A percentile compares a stretch with the other conserved stretches of the same genome.
phyloP scores from a whole-genome alignment of 1,284 basidiomycete species.

The Anthracocystis walkeri region DNA sequence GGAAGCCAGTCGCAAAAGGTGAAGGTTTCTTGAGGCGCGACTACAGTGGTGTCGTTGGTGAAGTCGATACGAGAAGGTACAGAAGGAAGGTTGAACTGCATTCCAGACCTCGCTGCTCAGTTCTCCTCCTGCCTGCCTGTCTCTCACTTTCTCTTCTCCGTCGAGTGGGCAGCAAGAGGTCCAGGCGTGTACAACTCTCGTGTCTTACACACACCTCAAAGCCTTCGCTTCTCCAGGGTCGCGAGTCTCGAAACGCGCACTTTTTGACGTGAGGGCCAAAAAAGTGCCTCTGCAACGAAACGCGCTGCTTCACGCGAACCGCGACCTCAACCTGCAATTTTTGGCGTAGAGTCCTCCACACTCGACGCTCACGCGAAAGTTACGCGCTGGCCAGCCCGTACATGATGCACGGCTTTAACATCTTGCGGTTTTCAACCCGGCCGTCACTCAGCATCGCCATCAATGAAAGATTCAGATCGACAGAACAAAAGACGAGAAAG shows the following conservation, averaged over 20 bases:
- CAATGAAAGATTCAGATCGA: neutral
- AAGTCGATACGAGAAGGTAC: neutral
- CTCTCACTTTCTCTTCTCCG: neutral
- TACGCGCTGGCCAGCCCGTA: slow-evolving; percentile 3
- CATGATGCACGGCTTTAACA: slow-evolving; percentile 1
- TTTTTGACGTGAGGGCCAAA: slow-evolving; percentile 31
- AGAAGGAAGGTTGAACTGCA: neutral
- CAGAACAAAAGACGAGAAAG: neutral
- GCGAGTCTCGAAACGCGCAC: slow-evolving; percentile 25
- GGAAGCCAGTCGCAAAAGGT: neutral
- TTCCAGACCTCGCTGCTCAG: neutral
- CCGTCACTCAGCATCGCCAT: neutral
- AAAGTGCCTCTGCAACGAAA: slow-evolving; percentile 18
- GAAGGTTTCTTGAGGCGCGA: slow-evolving; percentile 1
- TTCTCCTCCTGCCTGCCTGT: neutral
- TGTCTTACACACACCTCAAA: neutral
- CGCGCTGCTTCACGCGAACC: slow-evolving; percentile 42
- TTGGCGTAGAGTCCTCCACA: slow-evolving; percentile 41
- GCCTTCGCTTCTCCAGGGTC: neutral
- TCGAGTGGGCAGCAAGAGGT: neutral
- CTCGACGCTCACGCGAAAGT: slow-evolving; percentile 3
- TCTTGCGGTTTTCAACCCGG: neutral
- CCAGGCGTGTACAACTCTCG: neutral
- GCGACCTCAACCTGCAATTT: slow-evolving; percentile 19
- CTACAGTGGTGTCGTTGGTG: neutral